Conservation (phyloP, 2,329 filamentous ascomycete species). For the Microsporum ferrugineum region DNA sequence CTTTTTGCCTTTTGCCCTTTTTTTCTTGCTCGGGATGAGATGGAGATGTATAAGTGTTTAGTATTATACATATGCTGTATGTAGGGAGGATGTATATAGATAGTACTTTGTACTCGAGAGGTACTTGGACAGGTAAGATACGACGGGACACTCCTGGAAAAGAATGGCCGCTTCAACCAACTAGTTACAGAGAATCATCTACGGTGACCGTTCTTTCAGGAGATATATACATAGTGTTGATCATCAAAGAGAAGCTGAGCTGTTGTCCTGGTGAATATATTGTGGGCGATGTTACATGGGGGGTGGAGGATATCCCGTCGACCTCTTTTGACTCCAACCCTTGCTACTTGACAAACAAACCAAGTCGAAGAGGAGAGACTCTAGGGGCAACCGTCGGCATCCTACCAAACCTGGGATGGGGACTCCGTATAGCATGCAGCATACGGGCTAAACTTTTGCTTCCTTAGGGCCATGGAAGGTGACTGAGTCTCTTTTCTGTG, state of each 20-base stretch:
- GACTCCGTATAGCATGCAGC: background rate
- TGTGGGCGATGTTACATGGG: background rate
- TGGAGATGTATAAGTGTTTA: background rate
- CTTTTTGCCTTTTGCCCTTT: background rate
- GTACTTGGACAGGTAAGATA: too few species aligned
- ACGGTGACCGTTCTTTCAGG: too few species aligned
- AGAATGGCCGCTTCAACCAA: too few species aligned
- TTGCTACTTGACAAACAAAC: background rate
- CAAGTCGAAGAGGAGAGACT: background rate
- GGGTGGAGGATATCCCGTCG: background rate
- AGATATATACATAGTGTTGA: too few species aligned
- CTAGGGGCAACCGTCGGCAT: background rate
- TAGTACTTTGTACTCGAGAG: too few species aligned
- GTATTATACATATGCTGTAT: background rate
- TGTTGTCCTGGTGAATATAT: background rate
- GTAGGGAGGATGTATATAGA: too few species aligned
- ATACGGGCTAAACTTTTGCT: background rate
- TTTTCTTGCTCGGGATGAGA: background rate
- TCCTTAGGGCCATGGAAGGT: background rate
- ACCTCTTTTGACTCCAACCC: background rate
- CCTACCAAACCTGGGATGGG: background rate
- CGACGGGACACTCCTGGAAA: too few species aligned
- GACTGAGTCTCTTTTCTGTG: background rate
- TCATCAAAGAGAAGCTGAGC: too few species aligned
- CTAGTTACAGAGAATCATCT: too few species aligned